A percentile compares a stretch with the other conserved stretches of the same genome.
Evolutionary conservation across 345 rosid genomes (phyloP).

Genomic region (Eutrema heterophyllum): DNA sequence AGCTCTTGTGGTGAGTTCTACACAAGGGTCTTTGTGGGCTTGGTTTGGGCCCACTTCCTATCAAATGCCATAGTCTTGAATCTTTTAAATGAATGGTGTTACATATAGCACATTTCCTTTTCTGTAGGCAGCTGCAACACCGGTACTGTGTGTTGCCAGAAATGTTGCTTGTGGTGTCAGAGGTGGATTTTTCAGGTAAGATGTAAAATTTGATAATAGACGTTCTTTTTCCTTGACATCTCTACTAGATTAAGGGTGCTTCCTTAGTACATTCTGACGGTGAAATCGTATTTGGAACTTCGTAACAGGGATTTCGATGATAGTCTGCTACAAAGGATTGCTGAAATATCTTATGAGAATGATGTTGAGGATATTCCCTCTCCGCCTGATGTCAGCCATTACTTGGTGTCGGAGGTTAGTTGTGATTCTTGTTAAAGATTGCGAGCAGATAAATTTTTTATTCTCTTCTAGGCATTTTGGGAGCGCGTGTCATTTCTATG

Average conservation of each 20-base stretch:
- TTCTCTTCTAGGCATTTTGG: slow-evolving; percentile 1
- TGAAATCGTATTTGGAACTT: slow-evolving; percentile 23
- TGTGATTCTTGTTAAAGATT: slow-evolving; percentile 2
- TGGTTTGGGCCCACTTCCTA: slow-evolving; percentile 1
- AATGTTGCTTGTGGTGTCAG: slow-evolving; percentile 97
- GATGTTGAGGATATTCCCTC: slow-evolving; percentile 64
- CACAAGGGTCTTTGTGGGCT: slow-evolving; percentile 5
- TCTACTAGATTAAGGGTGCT: slow-evolving; percentile 9
- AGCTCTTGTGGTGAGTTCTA: slow-evolving; percentile 10
- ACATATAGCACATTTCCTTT: slow-evolving; percentile 30
- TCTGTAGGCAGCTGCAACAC: slow-evolving; percentile 71
- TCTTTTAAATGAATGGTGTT: slow-evolving; percentile 6
- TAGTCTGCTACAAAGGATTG: slow-evolving; percentile 68
- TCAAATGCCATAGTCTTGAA: slow-evolving; percentile 7
- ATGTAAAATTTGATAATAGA: neutral
- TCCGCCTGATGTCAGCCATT: slow-evolving; percentile 96
- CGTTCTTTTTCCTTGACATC: slow-evolving; percentile 8
- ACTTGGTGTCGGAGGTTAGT: slow-evolving; percentile 89
- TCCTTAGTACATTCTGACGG: slow-evolving; percentile 14
- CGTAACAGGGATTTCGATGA: slow-evolving; percentile 89
- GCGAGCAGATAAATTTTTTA: neutral
- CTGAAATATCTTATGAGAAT: slow-evolving; percentile 80
- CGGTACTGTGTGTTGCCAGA: slow-evolving; percentile 86
- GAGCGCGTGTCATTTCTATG: neutral
- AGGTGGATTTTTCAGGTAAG: slow-evolving; percentile 96